phyloP scores from a whole-genome alignment of 768 basidiomycete species.

The Sistotremastrum suecicum region DNA sequence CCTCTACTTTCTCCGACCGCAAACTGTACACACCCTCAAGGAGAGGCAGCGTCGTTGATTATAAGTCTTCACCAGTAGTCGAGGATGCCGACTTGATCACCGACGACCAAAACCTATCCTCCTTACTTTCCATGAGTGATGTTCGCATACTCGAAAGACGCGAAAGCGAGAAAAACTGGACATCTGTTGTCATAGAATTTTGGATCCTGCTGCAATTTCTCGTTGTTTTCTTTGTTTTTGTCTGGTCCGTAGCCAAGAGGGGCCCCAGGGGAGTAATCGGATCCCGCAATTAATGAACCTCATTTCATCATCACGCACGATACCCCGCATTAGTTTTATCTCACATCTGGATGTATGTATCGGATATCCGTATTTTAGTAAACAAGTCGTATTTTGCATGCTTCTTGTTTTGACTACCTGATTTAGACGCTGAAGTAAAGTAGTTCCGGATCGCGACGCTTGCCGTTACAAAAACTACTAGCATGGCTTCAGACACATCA shows the following conservation, averaged over 20 bases:
- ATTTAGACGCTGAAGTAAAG: background rate
- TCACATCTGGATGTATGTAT: too few relatives aligned
- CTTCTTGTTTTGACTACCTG: too few relatives aligned
- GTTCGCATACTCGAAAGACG: too few relatives aligned
- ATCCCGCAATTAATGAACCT: background rate
- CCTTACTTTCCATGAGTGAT: too few relatives aligned
- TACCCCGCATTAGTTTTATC: background rate
- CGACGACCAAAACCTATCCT: too few relatives aligned
- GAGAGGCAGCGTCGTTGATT: too few relatives aligned
- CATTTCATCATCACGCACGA: background rate
- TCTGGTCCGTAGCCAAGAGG: constrained; percentile 67
- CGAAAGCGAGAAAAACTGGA: background rate
- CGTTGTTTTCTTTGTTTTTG: constrained; percentile 59
- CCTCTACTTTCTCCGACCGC: too few relatives aligned
- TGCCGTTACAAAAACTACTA: background rate
- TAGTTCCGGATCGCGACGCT: background rate
- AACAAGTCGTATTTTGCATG: too few relatives aligned
- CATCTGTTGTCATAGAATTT: constrained; percentile 42
- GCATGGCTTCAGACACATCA: constrained; percentile 2
- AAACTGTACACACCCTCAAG: too few relatives aligned
- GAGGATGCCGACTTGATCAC: too few relatives aligned
- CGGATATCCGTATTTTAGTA: too few relatives aligned
- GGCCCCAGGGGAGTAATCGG: constrained; percentile 50
- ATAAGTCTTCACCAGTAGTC: too few relatives aligned
- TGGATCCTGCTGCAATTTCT: constrained; percentile 81